Evolutionary conservation across 2,329 filamentous ascomycete species (phyloP).

Genomic region (Sclerotiophoma versabilis): DNA sequence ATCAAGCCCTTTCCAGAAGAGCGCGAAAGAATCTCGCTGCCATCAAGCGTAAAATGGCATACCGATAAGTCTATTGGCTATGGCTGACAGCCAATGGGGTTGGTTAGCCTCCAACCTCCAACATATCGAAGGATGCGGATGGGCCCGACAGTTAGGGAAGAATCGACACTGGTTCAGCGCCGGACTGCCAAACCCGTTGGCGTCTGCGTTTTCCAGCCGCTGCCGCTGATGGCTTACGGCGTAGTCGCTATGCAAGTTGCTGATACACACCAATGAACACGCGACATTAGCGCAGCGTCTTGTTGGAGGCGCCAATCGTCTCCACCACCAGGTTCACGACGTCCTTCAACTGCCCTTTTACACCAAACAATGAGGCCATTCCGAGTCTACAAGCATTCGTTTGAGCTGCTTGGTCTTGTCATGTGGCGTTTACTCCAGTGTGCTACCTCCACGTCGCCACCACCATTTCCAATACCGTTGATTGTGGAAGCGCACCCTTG

Average conservation of each 20-base stretch:
- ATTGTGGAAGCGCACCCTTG: conserved; percentile 11
- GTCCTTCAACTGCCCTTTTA: conserved; percentile 9
- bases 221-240: conserved; percentile 16
- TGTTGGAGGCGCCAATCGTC: conserved; percentile 11
- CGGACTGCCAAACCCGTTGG: conserved; percentile 12
- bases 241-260: conserved; percentile 7
- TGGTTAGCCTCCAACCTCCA: background rate
- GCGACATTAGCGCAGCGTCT: conserved; percentile 16
- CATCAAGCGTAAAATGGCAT: conserved; percentile 5
- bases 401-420: conserved; percentile 5
- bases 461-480: conserved; percentile 1
- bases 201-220: conserved; percentile 18
- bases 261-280: conserved; percentile 11
- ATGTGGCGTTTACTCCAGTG: conserved; percentile 6
- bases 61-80: conserved; percentile 6
- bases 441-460: conserved; percentile 17
- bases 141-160: conserved; percentile 15
- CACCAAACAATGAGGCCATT: conserved; percentile 7
- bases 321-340: conserved; percentile 1
- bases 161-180: conserved; percentile 13
- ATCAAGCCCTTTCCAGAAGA: background rate
- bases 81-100: conserved; percentile 2
- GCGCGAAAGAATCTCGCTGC: background rate
- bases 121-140: conserved; percentile 11
- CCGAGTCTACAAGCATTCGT: conserved; percentile 10